phyloP scores from a whole-genome alignment of 805 yeast genomes.

The Lachancea lanzarotensis region DNA sequence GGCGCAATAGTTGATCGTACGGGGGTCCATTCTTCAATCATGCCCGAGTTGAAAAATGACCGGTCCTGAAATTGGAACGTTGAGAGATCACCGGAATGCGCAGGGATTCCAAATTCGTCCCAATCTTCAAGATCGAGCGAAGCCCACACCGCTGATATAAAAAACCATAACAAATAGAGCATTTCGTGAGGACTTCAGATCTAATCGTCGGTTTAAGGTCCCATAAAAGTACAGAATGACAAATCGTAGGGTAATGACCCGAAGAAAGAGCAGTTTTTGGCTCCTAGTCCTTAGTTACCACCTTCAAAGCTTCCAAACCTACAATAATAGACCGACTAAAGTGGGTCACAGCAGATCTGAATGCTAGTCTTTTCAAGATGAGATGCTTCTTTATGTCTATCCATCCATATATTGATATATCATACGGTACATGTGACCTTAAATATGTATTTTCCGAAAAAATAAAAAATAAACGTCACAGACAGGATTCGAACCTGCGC shows the following conservation, averaged over 20 bases:
- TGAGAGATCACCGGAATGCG: not conserved
- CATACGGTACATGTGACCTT: too few relatives aligned
- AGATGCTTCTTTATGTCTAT: too few relatives aligned
- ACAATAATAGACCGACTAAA: too few relatives aligned
- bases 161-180: not conserved
- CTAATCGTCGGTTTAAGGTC: not conserved
- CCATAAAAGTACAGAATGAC: too few relatives aligned
- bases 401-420: too few relatives aligned
- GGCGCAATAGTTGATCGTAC: conserved; percentile 24
- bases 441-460: not conserved
- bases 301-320: too few relatives aligned
- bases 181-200: not conserved
- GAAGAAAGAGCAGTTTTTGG: too few relatives aligned
- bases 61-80: not conserved
- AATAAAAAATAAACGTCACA: conserved; percentile 68
- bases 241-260: too few relatives aligned
- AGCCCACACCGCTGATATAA: not conserved
- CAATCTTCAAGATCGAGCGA: not conserved
- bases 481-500: conserved; percentile 99
- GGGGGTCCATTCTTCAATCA: conserved; percentile 31
- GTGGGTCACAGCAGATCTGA: too few relatives aligned
- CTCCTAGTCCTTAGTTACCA: too few relatives aligned
- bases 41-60: conserved; percentile 21
- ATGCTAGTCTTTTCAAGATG: too few relatives aligned
- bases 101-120: not conserved